phyloP scores from a whole-genome alignment of 2,329 filamentous ascomycete genomes.

The Ploettnerulaceae sp. region DNA sequence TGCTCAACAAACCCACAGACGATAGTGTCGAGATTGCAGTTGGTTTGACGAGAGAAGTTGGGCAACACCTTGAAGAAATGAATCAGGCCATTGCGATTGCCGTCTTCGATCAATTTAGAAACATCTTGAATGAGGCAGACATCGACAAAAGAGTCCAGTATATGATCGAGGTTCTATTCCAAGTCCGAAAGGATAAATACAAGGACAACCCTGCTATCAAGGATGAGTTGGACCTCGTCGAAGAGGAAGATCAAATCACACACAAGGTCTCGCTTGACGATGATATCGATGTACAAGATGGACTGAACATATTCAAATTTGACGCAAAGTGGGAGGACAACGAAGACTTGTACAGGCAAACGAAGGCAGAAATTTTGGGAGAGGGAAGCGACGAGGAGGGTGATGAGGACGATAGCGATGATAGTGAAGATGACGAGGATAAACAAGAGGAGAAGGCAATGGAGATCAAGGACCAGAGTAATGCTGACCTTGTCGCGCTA shows the following conservation, averaged over 20 bases:
- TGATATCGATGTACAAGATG: constrained; percentile 78
- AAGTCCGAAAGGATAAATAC: constrained; percentile 93
- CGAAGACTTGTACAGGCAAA: constrained; percentile 81
- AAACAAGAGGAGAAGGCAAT: constrained; percentile 75
- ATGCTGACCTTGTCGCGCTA: constrained; percentile 90
- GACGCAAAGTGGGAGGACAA: constrained; percentile 87
- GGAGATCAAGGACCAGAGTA: constrained; percentile 97
- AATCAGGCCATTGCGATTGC: constrained; percentile 79
- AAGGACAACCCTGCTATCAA: constrained; percentile 89
- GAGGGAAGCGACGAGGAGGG: constrained; percentile 82
- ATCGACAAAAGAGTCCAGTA: constrained; percentile 99
- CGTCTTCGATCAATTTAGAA: constrained; percentile 93
- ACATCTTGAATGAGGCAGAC: constrained; percentile 91
- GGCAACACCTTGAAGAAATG: constrained; percentile 94
- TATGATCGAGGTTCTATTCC: constrained; percentile 97
- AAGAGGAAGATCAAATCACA: constrained; percentile 97
- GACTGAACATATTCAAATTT: constrained; percentile 92
- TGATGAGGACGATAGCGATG: constrained; percentile 59
- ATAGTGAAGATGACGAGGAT: constrained; percentile 65
- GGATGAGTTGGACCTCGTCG: constrained; percentile 90
- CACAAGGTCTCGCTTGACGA: constrained; percentile 80
- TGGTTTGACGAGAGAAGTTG: constrained; percentile 85
- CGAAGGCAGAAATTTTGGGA: constrained; percentile 91
- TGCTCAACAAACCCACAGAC: constrained; percentile 92
- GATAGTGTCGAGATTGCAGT: constrained; percentile 98